A percentile compares a stretch with the other conserved stretches of the same genome.
Evolutionary conservation across 2,329 filamentous ascomycete genomes (phyloP).

Genomic region (Ophiostoma perfectum): DNA sequence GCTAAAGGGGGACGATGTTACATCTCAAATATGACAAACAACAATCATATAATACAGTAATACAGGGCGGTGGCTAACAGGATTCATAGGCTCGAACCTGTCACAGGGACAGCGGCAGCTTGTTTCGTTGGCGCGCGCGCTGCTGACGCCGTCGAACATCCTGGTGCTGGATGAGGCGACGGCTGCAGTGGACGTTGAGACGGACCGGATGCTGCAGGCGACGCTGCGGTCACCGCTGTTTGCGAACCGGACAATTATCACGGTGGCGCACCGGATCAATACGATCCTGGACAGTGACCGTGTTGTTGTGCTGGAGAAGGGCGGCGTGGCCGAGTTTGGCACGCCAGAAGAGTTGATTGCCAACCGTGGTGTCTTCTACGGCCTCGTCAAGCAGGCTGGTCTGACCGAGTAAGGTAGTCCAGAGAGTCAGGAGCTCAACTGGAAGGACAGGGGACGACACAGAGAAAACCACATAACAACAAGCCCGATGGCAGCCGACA

Average conservation of each 20-base stretch:
- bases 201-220: constrained; percentile 60
- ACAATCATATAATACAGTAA: neutral
- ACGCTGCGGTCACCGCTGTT: constrained; percentile 65
- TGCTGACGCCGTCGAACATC: constrained; percentile 94
- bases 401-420: constrained; percentile 43
- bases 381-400: constrained; percentile 85
- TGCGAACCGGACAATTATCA: constrained; percentile 91
- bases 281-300: constrained; percentile 87
- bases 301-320: constrained; percentile 88
- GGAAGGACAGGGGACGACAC: neutral
- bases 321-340: constrained; percentile 88
- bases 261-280: constrained; percentile 96
- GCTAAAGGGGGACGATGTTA: neutral
- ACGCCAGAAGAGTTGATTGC: constrained; percentile 72
- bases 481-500: too few species aligned
- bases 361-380: constrained; percentile 74
- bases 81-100: constrained; percentile 73
- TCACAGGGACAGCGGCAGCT: constrained; percentile 94
- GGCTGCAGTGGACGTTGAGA: constrained; percentile 65
- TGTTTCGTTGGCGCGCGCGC: constrained; percentile 83
- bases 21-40: neutral
- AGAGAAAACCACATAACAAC: neutral
- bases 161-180: constrained; percentile 96
- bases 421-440: too few species aligned
- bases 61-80: neutral